phyloP scores from a whole-genome alignment of 257 asterid species.

The Hygrophila difformis region DNA sequence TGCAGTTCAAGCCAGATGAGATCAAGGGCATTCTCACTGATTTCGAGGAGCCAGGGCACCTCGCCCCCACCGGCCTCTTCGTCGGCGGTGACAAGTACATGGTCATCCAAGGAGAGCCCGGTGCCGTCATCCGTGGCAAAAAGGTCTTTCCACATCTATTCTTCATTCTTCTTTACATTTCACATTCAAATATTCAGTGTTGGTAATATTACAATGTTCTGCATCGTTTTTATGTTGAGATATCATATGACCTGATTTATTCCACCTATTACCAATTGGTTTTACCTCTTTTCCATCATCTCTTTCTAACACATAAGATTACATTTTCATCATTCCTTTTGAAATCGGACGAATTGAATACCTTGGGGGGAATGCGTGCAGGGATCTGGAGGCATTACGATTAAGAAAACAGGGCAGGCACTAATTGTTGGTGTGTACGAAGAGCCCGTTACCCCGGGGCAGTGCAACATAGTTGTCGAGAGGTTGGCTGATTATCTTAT shows the following conservation, averaged over 20 bases:
- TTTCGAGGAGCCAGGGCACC: constrained; percentile 56
- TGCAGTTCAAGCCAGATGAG: constrained; percentile 35
- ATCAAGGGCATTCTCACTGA: constrained; percentile 33
- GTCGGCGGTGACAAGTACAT: constrained; percentile 41
- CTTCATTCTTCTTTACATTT: too few relatives aligned
- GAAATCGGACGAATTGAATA: too few relatives aligned
- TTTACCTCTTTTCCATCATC: too few relatives aligned
- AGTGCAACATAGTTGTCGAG: constrained; percentile 73
- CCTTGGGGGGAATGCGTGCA: too few relatives aligned
- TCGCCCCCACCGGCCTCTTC: constrained; percentile 50
- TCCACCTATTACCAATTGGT: too few relatives aligned
- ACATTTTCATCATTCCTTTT: background rate
- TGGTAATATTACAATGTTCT: too few relatives aligned
- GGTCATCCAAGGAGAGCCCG: constrained; percentile 56
- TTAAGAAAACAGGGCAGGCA: constrained; percentile 55
- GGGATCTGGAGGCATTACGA: constrained; percentile 72
- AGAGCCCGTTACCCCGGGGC: constrained; percentile 67
- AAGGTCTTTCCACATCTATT: constrained; percentile 20
- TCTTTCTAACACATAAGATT: too few relatives aligned
- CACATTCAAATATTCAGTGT: too few relatives aligned
- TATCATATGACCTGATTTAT: too few relatives aligned
- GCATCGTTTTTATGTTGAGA: too few relatives aligned
- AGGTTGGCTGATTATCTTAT: constrained; percentile 63
- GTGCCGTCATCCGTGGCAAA: constrained; percentile 56
- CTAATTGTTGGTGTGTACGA: constrained; percentile 54